These are phyloP conservation scores for Plasmodium fragile DNA, from an alignment of 169 alveolate genomes.

Conservation along the genomic window DNA sequence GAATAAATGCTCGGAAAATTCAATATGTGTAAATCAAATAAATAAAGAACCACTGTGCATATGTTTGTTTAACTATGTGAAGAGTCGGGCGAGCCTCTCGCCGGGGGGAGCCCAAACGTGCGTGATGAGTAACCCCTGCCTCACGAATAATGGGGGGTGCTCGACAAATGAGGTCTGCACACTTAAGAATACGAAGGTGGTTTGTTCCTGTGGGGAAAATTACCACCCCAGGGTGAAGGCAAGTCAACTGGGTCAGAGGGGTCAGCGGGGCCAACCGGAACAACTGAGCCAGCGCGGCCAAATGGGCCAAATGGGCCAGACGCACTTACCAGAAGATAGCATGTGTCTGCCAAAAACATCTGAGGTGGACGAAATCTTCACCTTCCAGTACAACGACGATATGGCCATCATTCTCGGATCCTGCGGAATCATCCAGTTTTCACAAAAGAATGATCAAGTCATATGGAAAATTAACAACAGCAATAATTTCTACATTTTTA, in stretches of 20 bases:
- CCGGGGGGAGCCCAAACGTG: not conserved
- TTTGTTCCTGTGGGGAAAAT: constrained; percentile 46
- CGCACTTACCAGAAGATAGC: not conserved
- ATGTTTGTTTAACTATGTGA: constrained; percentile 55
- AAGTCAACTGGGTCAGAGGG: not conserved
- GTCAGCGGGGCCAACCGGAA: not conserved
- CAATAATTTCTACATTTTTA: constrained; percentile 33
- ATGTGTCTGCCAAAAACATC: constrained; percentile 12
- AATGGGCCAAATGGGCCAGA: not conserved
- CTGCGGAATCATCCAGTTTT: constrained; percentile 44
- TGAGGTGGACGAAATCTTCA: not conserved
- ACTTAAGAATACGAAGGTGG: not conserved
- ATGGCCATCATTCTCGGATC: constrained; percentile 4
- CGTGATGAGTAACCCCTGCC: constrained; percentile 34
- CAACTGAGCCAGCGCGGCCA: not conserved
- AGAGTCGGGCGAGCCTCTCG: not conserved
- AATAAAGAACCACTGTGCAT: constrained; percentile 64
- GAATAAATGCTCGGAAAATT: constrained; percentile 47
- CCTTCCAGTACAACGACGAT: constrained; percentile 22
- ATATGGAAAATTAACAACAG: constrained; percentile 44
- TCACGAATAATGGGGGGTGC: constrained; percentile 47
- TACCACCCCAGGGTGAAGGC: not conserved
- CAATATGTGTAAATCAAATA: constrained; percentile 43
- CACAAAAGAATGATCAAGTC: constrained; percentile 3
- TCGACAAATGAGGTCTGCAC: constrained; percentile 23